Percentiles rank a stretch among this genome's conserved stretches.
phyloP scores from a whole-genome alignment of 352 stramenopile genomes.

The Phytophthora cactorum region DNA sequence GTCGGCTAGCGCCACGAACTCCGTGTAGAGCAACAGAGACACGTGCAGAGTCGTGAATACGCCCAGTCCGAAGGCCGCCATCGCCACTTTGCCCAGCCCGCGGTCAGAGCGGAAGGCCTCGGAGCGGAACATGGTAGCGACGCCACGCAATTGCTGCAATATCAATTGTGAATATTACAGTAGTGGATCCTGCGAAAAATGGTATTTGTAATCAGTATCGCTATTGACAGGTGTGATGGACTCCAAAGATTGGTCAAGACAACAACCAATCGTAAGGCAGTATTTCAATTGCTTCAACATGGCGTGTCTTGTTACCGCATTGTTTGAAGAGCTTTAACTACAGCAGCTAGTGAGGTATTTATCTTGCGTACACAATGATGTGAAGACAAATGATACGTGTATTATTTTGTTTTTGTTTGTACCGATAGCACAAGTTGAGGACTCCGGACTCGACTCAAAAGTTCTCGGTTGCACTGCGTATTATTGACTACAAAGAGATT shows the following conservation, averaged over 20 bases:
- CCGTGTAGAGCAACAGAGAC: conserved; percentile 48
- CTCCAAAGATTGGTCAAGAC: not conserved
- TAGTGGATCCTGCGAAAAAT: not conserved
- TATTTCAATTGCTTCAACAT: not conserved
- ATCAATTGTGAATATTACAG: conserved; percentile 7
- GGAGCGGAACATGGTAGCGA: conserved; percentile 62
- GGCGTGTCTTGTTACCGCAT: too few species aligned
- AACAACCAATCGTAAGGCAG: not conserved
- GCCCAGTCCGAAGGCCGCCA: conserved; percentile 79
- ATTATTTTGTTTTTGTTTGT: conserved; percentile 1
- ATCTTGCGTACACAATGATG: not conserved
- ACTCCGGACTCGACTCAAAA: too few species aligned
- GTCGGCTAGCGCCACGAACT: conserved; percentile 28
- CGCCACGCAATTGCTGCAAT: conserved; percentile 2
- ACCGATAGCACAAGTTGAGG: too few species aligned
- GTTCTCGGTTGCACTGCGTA: not conserved
- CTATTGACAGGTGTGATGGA: not conserved
- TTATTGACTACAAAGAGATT: too few species aligned
- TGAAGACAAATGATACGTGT: conserved; percentile 8
- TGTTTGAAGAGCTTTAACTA: too few species aligned
- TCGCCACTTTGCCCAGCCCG: conserved; percentile 75
- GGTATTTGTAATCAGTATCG: conserved; percentile 1
- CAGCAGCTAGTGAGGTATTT: not conserved
- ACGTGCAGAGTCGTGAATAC: conserved; percentile 77
- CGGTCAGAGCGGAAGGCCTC: conserved; percentile 80